These are phyloP conservation scores for Camellia sinensis DNA, from an alignment of 148 eudicot genomes.

Conservation along the genomic window DNA sequence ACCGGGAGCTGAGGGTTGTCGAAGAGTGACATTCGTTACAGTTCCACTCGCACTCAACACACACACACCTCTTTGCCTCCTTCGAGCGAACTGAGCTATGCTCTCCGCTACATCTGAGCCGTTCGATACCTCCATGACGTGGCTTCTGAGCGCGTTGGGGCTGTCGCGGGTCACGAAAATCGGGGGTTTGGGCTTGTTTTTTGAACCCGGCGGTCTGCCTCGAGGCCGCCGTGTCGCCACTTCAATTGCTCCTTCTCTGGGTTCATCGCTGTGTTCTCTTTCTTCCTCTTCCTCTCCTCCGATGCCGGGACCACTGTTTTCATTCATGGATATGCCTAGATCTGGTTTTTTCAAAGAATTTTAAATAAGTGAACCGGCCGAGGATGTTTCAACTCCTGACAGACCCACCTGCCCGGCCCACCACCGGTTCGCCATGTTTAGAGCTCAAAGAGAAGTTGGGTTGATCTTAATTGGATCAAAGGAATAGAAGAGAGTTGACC, in stretches of 20 bases:
- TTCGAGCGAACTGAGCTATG: conserved; percentile 46
- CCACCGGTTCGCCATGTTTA: conserved; percentile 14
- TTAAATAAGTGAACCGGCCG: no score
- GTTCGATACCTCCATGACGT: conserved; percentile 47
- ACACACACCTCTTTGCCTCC: conserved; percentile 50
- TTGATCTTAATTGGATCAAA: neutral
- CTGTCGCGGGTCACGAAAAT: conserved; percentile 52
- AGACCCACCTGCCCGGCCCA: conserved; percentile 6
- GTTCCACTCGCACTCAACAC: conserved; percentile 49
- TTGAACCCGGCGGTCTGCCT: conserved; percentile 56
- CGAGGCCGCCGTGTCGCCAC: conserved; percentile 37
- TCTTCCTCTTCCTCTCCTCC: conserved; percentile 25
- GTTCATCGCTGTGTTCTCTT: conserved; percentile 37
- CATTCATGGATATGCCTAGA: neutral
- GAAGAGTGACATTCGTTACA: conserved; percentile 45
- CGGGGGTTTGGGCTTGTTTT: conserved; percentile 59
- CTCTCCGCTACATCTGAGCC: conserved; percentile 50
- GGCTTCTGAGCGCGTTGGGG: conserved; percentile 59
- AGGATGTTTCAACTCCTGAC: neutral
- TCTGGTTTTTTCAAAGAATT: neutral
- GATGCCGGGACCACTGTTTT: neutral
- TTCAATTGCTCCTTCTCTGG: conserved; percentile 53
- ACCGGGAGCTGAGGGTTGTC: conserved; percentile 36
- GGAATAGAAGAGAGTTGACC: neutral
- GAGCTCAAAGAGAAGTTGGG: neutral